Base-by-base conservation (phyloP, 2,329 filamentous ascomycete species). In the Fusarium secorum region DNA sequence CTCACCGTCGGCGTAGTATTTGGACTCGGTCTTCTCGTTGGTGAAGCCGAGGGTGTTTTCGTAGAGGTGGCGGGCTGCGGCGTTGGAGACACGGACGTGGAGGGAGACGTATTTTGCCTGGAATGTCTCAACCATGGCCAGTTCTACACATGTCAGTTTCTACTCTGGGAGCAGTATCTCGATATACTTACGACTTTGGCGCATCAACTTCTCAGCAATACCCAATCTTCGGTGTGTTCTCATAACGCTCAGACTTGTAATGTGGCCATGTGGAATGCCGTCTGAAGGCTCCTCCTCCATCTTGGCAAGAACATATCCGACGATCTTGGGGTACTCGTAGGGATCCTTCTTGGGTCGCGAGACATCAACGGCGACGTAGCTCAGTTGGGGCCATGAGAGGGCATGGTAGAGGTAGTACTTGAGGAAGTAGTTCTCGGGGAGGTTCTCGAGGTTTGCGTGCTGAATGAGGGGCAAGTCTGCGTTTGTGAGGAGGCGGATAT, bases 371-470 rank as follows among this genome's bases (percentile, higher is more conserved):
- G 96, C 96, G 62, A 99, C 95, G 83, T 95, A 98, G 83, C 92
- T 95, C 73, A 99, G 90, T 84, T 98, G 95, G 48, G 96, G 96
- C 96, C 96, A 99, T 76, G 94, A 97, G 74, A 98, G 90, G 20
- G 95, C 95, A 83, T 99, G 96, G 88, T 99, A 99, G 78, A 99
- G 90, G 86, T 99, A 99, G 88, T 99, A 99, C 88, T 99, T 99
- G 84, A 97, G 93, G 82, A 98, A 98, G 89, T 99, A 99, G 87
- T 99, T 99, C 83, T 99, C 96, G 73, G 96, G 96, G 58, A 99
- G 88, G 85, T 99, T 99, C 81, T 97, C 97, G 80, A 99, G 95
- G 86, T 99, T 98, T 79, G 95, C 95, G 82, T 97, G 94, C 85
- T 99, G 96, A 80, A 99, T 94, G 79, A 96, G 91, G 74, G 93